Base-by-base conservation (phyloP, 257 asterid genomes). In the Thymus quinquecostatus region DNA sequence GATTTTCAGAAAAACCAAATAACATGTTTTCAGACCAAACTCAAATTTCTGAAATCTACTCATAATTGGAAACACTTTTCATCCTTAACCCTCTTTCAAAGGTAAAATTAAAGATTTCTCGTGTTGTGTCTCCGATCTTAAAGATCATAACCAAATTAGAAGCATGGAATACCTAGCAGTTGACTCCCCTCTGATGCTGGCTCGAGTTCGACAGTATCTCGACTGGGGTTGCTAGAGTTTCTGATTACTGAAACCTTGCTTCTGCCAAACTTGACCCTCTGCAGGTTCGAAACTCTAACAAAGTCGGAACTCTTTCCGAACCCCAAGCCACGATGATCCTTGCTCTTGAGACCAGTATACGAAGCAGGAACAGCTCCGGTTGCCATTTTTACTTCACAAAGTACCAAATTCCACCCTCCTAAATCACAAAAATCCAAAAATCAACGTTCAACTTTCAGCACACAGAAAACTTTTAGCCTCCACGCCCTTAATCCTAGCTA, bases 161-260 rank as follows among this genome's bases (percentile, higher is more conserved):
- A 51, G 29, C 6, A 30, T 49, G 29, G 3, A 11, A n/a, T 87
- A 94, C 99, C 99, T 86, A 95, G 82, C 32, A 95, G 84, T 14
- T 78, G 90, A 81, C 99, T 95, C 77, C 98, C 99, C 71, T 82
- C 96, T 38, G 98, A 92, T 36, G 97, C 99, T 74, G 94, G 92
- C 85, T 88, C 90, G 65, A 95, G 91, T 71, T 89, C 92, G 72
- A 84, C 96, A 66, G 96, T 93, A 48, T 93, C 96, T n/a, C 85
- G 83, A 61, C 89, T 90, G 40, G 92, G 88, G 66, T 78, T 89
- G 21, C 69, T 21, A 33, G 97, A 89, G 76, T 84, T 92, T 71
- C 82, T 86, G 71, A 95, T 83, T 77, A 82, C 87, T 47, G 84
- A 81, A 75, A 89, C 85, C 85, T 83, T 87, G 32, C 81, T 79